Base-by-base conservation (phyloP, 768 basidiomycete genomes). In the Lactarius quietus region DNA sequence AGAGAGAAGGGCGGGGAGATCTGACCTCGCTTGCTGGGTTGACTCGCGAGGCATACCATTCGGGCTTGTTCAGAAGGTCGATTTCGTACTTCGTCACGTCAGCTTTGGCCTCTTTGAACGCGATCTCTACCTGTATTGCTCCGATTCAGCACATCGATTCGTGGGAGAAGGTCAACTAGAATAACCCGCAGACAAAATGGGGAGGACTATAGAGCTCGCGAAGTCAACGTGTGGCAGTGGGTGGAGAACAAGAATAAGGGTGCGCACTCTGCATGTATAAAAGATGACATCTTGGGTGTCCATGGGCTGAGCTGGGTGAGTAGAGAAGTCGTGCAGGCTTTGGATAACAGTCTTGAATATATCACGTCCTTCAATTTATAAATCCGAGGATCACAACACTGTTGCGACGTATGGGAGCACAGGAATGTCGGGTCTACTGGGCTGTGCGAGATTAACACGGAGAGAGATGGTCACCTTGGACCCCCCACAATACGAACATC, bases 11-110 rank as follows among this genome's bases (percentile, higher is more conserved):
- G 38, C 6, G 17, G 31, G 5, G 53, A 12, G 26, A 6, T 6
- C 74, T 23, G 70, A 85, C 87, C 79, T 87, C 86, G 73, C 81
- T 81, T 2, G 81, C 84, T 1, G 82, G 82, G 73, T 88, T 87
- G 48, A 89, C 80, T 60, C 82, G 78, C 0, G 81, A 79, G 0
- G 82, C 81, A 71, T 84, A 88, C 87, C 86, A 88, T 58, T 80
- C 82, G 0, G 87, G 87, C 74, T 88, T 89, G 75, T 85, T 83
- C 65, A 66, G 52, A 23, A 89, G 73, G 69, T 88, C 83, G 45
- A 89, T 81, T 66, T 84, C 79, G 64, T 77, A 85, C 26, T 78
- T 74, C 36, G 78, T 80, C 69, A 78, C 83, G 1, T 79, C 70
- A 0, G 82, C 77, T 1, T 80, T 78, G 4, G 80, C 78, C 66